Base-by-base conservation (phyloP, 805 yeast genomes). In the Yamadazyma phyllophila region DNA sequence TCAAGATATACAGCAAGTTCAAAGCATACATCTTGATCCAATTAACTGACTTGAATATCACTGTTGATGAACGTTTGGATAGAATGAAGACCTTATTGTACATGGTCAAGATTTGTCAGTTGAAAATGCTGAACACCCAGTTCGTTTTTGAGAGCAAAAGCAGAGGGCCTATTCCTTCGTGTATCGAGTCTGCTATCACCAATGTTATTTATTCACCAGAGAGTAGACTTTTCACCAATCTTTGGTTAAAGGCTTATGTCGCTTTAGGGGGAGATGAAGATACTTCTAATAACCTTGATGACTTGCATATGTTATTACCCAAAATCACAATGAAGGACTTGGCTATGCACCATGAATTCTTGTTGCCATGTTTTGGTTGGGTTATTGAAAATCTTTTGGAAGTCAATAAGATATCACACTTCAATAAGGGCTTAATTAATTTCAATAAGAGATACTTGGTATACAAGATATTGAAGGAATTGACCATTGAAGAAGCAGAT, bases 331-430 rank as follows among this genome's bases (percentile, higher is more conserved):
- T 52, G 4, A 40, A 53, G 1, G 73, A 67, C 39, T 59, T 71
- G 38, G 57, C 54, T 33, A 59, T 63, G 26, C 63, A 63, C 50
- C 50, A 62, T 47, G 72, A 74, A 44, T 74, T 82, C 0, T 66
- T 88, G 41, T 79, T 89, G 5, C 94, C 96, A 2, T 91, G 97
- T 58, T 80, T 89, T 48, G 97, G 97, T 9, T 92, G 98, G 98
- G 72, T 89, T 41, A 71, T 85, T 17, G 92, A 86, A 55, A 81
- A 95, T 49, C 67, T 92, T 51, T 60, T 90, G 44, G 96, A 88
- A 57, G 55, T 66, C 9, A 68, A 67, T 49, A 63, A 55, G 43
- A 82, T 89, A 42, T 96, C 97, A 14, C 87, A 85, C 56, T 86
- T 82, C 80, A 74, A 84, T 2, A 72, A 76, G 35, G 71, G 75